A percentile compares a stretch with the other conserved stretches of the same genome.
Evolutionary conservation across 805 yeast genomes (phyloP).

Genomic region (Pachysolen tannophilus): DNA sequence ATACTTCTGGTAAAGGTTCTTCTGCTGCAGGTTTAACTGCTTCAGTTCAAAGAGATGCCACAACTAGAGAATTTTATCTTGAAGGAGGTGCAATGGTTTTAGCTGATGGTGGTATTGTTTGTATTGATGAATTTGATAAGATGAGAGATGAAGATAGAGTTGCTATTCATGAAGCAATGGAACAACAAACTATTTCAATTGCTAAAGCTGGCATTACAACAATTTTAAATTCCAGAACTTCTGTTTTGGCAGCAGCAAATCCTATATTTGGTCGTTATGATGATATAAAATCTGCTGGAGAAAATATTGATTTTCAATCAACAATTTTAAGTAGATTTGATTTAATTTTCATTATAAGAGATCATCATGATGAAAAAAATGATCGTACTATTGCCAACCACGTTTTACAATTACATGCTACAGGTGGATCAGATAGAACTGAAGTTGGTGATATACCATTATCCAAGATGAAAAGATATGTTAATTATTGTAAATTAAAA

Average conservation of each 20-base stretch:
- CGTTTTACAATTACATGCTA: conserved; percentile 91
- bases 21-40: conserved; percentile 99
- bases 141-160: conserved; percentile 99
- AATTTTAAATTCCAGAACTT: conserved; percentile 89
- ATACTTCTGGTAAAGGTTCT: conserved; percentile 98
- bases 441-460: conserved; percentile 82
- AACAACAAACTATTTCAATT: conserved; percentile 96
- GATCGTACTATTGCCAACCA: conserved; percentile 90
- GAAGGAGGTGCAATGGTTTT: conserved; percentile 99
- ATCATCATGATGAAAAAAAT: conserved; percentile 79
- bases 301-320: conserved; percentile 95
- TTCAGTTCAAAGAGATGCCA: conserved; percentile 86
- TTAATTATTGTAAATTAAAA: conserved; percentile 79
- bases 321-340: conserved; percentile 96
- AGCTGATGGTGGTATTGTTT: conserved; percentile 98
- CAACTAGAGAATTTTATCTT: conserved; percentile 82
- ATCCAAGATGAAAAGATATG: conserved; percentile 84
- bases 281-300: conserved; percentile 94
- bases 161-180: conserved; percentile 99
- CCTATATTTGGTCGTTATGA: conserved; percentile 97
- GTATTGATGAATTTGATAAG: conserved; percentile 98
- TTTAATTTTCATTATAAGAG: conserved; percentile 96
- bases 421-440: conserved; percentile 55
- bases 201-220: conserved; percentile 99
- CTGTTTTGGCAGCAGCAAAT: conserved; percentile 96